A percentile compares a stretch with the other conserved stretches of the same genome.
These are phyloP conservation scores for Umbelopsis vinacea DNA, from an alignment of 192 early-diverging fungal species.

Conservation along the genomic window DNA sequence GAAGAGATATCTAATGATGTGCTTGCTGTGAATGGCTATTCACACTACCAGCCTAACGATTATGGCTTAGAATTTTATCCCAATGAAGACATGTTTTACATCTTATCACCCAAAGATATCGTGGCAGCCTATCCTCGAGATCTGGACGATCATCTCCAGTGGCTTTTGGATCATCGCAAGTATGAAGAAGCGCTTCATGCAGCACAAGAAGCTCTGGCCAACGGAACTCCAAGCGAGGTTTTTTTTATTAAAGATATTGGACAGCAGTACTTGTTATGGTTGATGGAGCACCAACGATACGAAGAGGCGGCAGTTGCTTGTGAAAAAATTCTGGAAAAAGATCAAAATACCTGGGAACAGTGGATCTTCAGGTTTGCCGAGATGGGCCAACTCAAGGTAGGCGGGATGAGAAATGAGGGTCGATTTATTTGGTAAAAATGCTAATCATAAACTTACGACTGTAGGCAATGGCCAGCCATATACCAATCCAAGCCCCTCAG, in stretches of 20 bases:
- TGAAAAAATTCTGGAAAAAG: slow-evolving; percentile 70
- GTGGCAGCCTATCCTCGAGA: slow-evolving; percentile 89
- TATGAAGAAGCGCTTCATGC: slow-evolving; percentile 83
- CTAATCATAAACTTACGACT: neutral
- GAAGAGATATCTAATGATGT: slow-evolving; percentile 90
- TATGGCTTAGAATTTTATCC: slow-evolving; percentile 79
- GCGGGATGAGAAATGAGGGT: neutral
- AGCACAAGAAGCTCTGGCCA: slow-evolving; percentile 55
- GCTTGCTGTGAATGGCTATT: slow-evolving; percentile 82
- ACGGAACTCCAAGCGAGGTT: slow-evolving; percentile 43
- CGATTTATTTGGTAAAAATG: too few species aligned
- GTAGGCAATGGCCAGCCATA: slow-evolving; percentile 69
- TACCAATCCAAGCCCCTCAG: slow-evolving; percentile 78
- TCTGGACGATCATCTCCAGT: slow-evolving; percentile 91
- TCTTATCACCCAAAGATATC: slow-evolving; percentile 94
- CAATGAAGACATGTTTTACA: slow-evolving; percentile 84
- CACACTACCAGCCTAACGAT: slow-evolving; percentile 91
- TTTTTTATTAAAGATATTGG: slow-evolving; percentile 78
- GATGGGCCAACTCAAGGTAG: slow-evolving; percentile 68
- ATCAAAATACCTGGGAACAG: slow-evolving; percentile 83
- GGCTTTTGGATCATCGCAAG: slow-evolving; percentile 79
- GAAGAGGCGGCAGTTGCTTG: slow-evolving; percentile 76
- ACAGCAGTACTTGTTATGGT: slow-evolving; percentile 74
- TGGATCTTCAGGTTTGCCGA: slow-evolving; percentile 93
- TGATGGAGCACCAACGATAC: slow-evolving; percentile 65